phyloP scores from a whole-genome alignment of 345 rosid species.

The Murraya paniculata region DNA sequence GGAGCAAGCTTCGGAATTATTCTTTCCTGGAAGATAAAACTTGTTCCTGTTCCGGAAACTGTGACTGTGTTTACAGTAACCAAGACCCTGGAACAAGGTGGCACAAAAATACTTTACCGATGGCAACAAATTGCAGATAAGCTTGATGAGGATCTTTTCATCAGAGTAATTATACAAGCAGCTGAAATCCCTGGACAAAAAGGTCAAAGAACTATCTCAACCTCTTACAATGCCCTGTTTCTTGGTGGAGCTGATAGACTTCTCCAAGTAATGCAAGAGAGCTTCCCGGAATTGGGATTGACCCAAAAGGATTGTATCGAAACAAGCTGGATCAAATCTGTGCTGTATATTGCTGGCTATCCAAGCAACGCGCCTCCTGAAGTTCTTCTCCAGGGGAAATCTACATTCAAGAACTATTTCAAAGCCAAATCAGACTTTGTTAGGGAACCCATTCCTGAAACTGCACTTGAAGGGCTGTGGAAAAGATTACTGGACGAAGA shows the following conservation, averaged over 20 bases:
- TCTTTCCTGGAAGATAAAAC: slow-evolving; percentile 40
- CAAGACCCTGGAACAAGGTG: slow-evolving; percentile 31
- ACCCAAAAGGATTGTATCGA: slow-evolving; percentile 19
- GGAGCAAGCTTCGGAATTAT: slow-evolving; percentile 57
- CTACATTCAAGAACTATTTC: slow-evolving; percentile 49
- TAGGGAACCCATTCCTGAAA: slow-evolving; percentile 29
- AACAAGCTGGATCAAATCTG: slow-evolving; percentile 29
- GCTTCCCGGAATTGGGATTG: slow-evolving; percentile 31
- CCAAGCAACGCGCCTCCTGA: slow-evolving; percentile 41
- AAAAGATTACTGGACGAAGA: slow-evolving; percentile 51
- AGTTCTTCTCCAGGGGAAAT: slow-evolving; percentile 54
- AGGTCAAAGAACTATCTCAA: slow-evolving; percentile 17
- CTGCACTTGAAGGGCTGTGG: slow-evolving; percentile 51
- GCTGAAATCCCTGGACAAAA: background rate
- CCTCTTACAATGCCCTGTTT: slow-evolving; percentile 22
- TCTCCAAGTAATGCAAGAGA: slow-evolving; percentile 16
- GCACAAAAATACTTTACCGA: slow-evolving; percentile 20
- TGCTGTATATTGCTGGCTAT: slow-evolving; percentile 50
- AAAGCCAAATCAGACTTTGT: slow-evolving; percentile 71
- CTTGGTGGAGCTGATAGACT: slow-evolving; percentile 19
- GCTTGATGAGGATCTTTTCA: slow-evolving; percentile 31
- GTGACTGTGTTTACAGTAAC: slow-evolving; percentile 36
- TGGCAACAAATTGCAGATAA: slow-evolving; percentile 40
- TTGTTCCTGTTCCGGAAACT: slow-evolving; percentile 44
- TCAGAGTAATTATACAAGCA: slow-evolving; percentile 22